A percentile compares a stretch with the other conserved stretches of the same genome.
phyloP scores from a whole-genome alignment of 306 rosid genomes.

The Fragaria ananassa region DNA sequence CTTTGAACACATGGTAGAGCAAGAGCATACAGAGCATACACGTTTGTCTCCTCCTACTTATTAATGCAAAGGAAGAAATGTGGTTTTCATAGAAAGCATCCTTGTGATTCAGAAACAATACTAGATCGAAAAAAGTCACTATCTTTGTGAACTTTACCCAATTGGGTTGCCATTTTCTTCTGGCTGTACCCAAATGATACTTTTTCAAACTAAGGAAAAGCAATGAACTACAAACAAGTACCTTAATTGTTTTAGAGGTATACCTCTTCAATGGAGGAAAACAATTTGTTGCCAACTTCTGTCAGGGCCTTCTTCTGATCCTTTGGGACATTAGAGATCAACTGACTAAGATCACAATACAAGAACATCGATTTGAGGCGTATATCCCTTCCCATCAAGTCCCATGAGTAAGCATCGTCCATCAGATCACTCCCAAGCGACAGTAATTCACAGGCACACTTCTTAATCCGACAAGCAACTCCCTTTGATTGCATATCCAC shows the following conservation, averaged over 20 bases:
- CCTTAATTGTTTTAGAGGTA: neutral
- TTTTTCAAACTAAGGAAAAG: neutral
- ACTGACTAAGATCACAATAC: conserved; percentile 22
- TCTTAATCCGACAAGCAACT: conserved; percentile 20
- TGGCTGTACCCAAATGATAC: neutral
- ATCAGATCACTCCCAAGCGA: conserved; percentile 16
- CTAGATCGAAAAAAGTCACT: neutral
- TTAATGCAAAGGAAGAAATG: neutral
- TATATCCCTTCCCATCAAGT: conserved; percentile 6
- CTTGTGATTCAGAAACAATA: neutral
- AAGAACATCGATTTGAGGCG: conserved; percentile 20
- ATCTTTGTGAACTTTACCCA: neutral
- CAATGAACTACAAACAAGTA: neutral
- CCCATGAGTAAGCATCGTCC: conserved; percentile 10
- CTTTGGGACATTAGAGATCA: conserved; percentile 15
- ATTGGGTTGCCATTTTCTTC: neutral
- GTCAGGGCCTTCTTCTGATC: conserved; percentile 19
- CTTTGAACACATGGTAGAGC: neutral
- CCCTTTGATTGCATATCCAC: conserved; percentile 16
- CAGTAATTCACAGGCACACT: conserved; percentile 20
- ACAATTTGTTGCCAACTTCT: conserved; percentile 18
- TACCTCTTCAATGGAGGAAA: conserved; percentile 26
- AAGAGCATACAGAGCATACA: too few species aligned
- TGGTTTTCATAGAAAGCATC: neutral
- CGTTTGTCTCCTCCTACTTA: neutral